Percentiles rank a stretch among this genome's conserved stretches.
Evolutionary conservation across 176 grass and related monocot species (phyloP).

Genomic region (Oropetium thomaeum): DNA sequence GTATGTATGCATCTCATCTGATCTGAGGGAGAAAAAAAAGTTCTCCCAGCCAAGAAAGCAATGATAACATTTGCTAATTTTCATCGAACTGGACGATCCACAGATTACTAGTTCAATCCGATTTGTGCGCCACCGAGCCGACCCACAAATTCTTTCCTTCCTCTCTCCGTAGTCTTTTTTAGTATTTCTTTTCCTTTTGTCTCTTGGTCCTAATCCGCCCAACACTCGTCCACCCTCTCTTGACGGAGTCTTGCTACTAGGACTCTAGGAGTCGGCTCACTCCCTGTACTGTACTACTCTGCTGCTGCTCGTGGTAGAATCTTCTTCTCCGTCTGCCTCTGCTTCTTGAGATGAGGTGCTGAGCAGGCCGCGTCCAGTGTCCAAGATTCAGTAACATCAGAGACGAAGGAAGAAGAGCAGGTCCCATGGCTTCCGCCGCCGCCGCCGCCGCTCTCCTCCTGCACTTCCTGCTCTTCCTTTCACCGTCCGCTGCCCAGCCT

Average conservation of each 20-base stretch:
- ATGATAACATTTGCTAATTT: too few relatives aligned
- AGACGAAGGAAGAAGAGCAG: neutral
- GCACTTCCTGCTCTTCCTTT: neutral
- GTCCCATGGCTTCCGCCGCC: slow-evolving; percentile 32
- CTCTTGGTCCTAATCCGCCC: neutral
- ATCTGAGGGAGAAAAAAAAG: too few relatives aligned
- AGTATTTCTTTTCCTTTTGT: neutral
- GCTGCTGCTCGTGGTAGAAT: neutral
- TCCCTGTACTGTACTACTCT: too few relatives aligned
- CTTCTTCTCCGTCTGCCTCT: neutral
- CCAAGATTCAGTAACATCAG: neutral
- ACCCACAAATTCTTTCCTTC: neutral
- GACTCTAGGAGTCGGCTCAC: too few relatives aligned
- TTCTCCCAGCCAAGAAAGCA: too few relatives aligned
- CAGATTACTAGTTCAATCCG: too few relatives aligned
- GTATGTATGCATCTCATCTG: neutral
- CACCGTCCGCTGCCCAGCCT: slow-evolving; percentile 36
- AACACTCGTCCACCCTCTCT: too few relatives aligned
- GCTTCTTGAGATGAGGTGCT: neutral
- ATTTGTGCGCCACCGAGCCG: too few relatives aligned
- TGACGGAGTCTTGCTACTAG: too few relatives aligned
- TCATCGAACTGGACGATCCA: too few relatives aligned
- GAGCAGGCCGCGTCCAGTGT: neutral
- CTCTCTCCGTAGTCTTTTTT: neutral
- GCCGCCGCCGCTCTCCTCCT: slow-evolving; percentile 14